Evolutionary conservation across 1,139 yeast species (phyloP).

Genomic region (Debaryomycetaceae sp.): DNA sequence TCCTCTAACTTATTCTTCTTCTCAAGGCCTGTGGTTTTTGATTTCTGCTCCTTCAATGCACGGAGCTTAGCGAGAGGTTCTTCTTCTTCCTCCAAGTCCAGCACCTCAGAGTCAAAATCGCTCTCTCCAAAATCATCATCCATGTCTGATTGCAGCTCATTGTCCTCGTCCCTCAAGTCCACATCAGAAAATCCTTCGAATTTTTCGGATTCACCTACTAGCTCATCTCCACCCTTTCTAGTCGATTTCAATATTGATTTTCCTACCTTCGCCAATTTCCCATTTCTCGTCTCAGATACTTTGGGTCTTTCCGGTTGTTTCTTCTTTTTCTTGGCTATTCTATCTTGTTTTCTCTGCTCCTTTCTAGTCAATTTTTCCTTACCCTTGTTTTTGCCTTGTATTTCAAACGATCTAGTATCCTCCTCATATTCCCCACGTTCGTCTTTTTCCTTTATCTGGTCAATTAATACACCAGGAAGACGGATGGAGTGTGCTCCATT

Average conservation of each 20-base stretch:
- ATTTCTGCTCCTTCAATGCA: slow-evolving; percentile 19
- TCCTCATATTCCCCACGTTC: slow-evolving; percentile 42
- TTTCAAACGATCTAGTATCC: slow-evolving; percentile 26
- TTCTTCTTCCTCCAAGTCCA: slow-evolving; percentile 10
- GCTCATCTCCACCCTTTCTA: slow-evolving; percentile 4
- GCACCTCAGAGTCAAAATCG: slow-evolving; percentile 5
- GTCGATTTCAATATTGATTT: neutral
- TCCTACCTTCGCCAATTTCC: neutral
- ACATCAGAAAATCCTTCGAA: slow-evolving; percentile 21
- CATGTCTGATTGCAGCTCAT: slow-evolving; percentile 13
- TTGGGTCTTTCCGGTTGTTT: slow-evolving; percentile 3
- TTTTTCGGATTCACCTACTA: slow-evolving; percentile 5
- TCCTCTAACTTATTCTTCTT: slow-evolving; percentile 11
- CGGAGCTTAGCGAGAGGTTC: slow-evolving; percentile 23
- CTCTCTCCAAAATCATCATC: slow-evolving; percentile 7
- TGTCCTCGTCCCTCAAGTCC: slow-evolving; percentile 13
- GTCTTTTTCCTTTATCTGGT: slow-evolving; percentile 54
- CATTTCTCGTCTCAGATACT: neutral
- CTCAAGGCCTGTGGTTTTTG: slow-evolving; percentile 28
- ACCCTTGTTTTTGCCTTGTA: slow-evolving; percentile 24
- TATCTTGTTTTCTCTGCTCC: slow-evolving; percentile 55
- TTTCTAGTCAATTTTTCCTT: slow-evolving; percentile 42
- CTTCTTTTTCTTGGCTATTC: slow-evolving; percentile 50
- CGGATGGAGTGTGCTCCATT: slow-evolving; percentile 47
- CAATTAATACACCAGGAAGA: slow-evolving; percentile 65